Percentiles rank a stretch among this genome's conserved stretches.
Conservation (phyloP, 208 protist species). For the Tritrichomonas musculus region DNA sequence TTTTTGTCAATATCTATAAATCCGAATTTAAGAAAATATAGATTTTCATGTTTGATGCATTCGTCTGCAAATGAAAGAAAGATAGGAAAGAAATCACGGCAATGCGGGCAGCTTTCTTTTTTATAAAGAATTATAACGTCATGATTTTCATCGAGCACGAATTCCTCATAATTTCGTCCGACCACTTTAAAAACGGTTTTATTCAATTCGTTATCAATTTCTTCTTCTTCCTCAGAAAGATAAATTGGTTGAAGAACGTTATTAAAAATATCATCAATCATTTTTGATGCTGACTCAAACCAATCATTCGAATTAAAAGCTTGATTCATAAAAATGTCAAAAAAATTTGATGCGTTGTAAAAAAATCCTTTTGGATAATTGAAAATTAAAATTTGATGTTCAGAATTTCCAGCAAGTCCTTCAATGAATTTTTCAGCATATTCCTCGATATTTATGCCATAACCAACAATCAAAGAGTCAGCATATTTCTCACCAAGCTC, state of each 20-base stretch:
- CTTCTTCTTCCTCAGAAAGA: neutral
- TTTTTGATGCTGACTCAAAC: neutral
- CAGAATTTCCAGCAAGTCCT: neutral
- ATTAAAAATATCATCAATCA: neutral
- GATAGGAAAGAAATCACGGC: neutral
- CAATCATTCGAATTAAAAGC: neutral
- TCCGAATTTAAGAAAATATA: neutral
- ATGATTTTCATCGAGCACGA: neutral
- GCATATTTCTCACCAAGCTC: neutral
- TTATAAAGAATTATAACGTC: slow-evolving; percentile 12
- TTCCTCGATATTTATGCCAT: neutral
- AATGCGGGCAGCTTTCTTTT: neutral
- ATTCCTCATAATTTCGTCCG: neutral
- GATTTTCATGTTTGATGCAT: neutral
- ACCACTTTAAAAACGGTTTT: neutral
- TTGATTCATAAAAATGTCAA: neutral
- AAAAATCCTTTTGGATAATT: neutral
- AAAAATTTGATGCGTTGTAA: neutral
- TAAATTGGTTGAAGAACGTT: neutral
- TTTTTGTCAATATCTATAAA: slow-evolving; percentile 17
- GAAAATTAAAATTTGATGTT: neutral
- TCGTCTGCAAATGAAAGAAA: neutral
- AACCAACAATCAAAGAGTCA: neutral
- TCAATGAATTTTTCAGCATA: neutral
- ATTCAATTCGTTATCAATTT: neutral